A percentile compares a stretch with the other conserved stretches of the same genome.
These are phyloP conservation scores for Graphilbum fragrans DNA, from an alignment of 2,329 filamentous ascomycete genomes.

Conservation along the genomic window DNA sequence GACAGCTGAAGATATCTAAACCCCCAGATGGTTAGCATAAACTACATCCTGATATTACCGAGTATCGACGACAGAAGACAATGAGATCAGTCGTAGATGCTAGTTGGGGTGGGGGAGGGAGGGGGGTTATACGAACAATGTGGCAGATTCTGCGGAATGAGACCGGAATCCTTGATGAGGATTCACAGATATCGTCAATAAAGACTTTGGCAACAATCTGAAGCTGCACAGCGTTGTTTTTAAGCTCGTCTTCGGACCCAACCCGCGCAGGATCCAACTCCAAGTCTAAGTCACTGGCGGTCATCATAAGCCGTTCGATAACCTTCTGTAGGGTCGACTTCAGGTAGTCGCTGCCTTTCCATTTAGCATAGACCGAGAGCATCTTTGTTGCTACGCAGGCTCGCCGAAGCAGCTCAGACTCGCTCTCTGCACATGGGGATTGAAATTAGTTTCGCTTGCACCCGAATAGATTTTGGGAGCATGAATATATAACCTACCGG, in stretches of 20 bases:
- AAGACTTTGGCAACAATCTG: conserved; percentile 58
- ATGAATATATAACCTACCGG: conserved; percentile 26
- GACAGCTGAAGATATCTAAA: conserved; percentile 49
- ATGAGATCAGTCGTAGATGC: too few species aligned
- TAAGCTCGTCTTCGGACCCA: conserved; percentile 45
- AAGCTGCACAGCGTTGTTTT: conserved; percentile 54
- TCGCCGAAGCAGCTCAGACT: conserved; percentile 53
- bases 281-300: conserved; percentile 54
- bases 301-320: conserved; percentile 52
- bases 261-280: conserved; percentile 55
- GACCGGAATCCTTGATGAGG: conserved; percentile 45
- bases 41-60: too few species aligned
- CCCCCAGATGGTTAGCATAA: not conserved
- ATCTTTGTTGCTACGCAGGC: conserved; percentile 64
- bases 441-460: not conserved
- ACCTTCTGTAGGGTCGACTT: conserved; percentile 54
- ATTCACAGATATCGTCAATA: conserved; percentile 58
- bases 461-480: not conserved
- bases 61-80: too few species aligned
- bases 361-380: conserved; percentile 59
- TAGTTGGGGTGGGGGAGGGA: not conserved
- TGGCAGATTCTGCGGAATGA: conserved; percentile 57
- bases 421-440: conserved; percentile 38
- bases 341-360: conserved; percentile 55
- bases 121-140: conserved; percentile 22